Percentiles rank a stretch among this genome's conserved stretches.
These are phyloP conservation scores for Lachancea nothofagi DNA, from an alignment of 805 yeast species.

Conservation along the genomic window DNA sequence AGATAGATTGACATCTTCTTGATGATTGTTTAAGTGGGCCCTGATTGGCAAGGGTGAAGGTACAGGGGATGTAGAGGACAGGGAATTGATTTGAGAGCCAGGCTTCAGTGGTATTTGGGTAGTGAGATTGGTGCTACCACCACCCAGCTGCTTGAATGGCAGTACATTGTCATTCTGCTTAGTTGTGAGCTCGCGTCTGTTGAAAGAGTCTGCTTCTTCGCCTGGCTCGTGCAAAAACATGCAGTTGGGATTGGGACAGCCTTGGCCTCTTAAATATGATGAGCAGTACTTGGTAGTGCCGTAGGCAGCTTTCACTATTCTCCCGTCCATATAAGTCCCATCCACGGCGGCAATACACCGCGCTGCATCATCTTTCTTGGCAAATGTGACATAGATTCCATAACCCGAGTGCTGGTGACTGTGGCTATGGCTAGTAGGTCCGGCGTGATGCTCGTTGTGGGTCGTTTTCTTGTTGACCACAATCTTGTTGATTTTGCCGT, in stretches of 20 bases:
- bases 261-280: slow-evolving; percentile 88
- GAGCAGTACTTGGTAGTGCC: slow-evolving; percentile 99
- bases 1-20: slow-evolving; percentile 15
- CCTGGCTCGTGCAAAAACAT: slow-evolving; percentile 99
- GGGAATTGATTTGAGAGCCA: no score
- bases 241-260: slow-evolving; percentile 97
- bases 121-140: neutral
- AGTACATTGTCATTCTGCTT: slow-evolving; percentile 25
- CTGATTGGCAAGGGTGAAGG: slow-evolving; percentile 30
- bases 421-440: slow-evolving; percentile 9
- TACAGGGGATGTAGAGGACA: slow-evolving; percentile 10
- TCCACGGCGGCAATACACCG: slow-evolving; percentile 86
- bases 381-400: slow-evolving; percentile 93
- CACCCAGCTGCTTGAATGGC: slow-evolving; percentile 4
- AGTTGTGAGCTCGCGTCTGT: slow-evolving; percentile 47
- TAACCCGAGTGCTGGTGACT: slow-evolving; percentile 59
- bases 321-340: slow-evolving; percentile 90
- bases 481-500: slow-evolving; percentile 89
- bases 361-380: slow-evolving; percentile 91
- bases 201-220: slow-evolving; percentile 96
- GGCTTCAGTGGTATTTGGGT: neutral
- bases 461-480: slow-evolving; percentile 80
- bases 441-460: slow-evolving; percentile 27
- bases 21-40: slow-evolving; percentile 26
- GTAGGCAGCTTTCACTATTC: slow-evolving; percentile 86